Conservation (phyloP, 2,329 filamentous ascomycete genomes). For the Aspergillus eucalypticola region DNA sequence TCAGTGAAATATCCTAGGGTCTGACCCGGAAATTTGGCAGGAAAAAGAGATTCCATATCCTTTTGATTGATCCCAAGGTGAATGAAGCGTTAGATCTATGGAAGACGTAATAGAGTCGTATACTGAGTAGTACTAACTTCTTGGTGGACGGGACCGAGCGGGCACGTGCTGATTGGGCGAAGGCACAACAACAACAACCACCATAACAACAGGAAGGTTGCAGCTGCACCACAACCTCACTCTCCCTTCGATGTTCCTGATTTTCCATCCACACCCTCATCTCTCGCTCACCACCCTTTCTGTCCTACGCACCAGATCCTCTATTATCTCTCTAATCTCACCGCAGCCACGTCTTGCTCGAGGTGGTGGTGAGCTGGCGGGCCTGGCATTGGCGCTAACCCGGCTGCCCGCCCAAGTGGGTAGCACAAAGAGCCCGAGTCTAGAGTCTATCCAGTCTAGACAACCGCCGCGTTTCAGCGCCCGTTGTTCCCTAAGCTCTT, state of each 20-base stretch:
- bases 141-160: neutral
- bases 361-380: neutral
- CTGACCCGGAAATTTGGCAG: no score
- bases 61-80: neutral
- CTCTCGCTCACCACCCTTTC: neutral
- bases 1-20: neutral
- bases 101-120: no score
- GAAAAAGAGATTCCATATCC: neutral
- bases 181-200: neutral
- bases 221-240: neutral
- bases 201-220: neutral
- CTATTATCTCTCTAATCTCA: neutral
- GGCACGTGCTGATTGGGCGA: neutral
- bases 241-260: neutral
- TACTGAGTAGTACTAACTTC: neutral
- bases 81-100: neutral
- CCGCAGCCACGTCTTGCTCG: neutral
- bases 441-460: neutral
- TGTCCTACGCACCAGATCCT: neutral
- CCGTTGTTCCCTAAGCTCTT: neutral
- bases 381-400: constrained; percentile 8
- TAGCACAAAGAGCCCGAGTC: constrained; percentile 9
- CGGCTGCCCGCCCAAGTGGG: constrained; percentile 13
- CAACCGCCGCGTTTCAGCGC: neutral
- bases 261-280: neutral